These are phyloP conservation scores for Gastrolobium villosum DNA, from an alignment of 306 rosid species.

Conservation along the genomic window DNA sequence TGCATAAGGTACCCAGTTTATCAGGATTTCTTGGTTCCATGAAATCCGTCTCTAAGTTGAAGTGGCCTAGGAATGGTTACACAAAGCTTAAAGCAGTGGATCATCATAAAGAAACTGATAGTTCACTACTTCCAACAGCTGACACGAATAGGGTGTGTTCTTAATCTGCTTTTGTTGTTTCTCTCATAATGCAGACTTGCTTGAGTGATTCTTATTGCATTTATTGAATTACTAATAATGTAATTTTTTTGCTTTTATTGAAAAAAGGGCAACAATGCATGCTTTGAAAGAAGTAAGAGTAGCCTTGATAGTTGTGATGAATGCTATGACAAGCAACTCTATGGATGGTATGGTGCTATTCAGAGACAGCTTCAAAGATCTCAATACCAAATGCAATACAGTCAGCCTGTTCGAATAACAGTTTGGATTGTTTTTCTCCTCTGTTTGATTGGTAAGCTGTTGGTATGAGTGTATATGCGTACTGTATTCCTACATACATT, in stretches of 20 bases:
- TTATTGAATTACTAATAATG: constrained; percentile 32
- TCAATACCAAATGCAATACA: constrained; percentile 86
- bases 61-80: constrained; percentile 82
- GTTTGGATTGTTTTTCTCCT: constrained; percentile 69
- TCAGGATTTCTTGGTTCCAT: constrained; percentile 78
- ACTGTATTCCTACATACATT: background rate
- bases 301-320: constrained; percentile 70
- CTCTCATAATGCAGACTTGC: constrained; percentile 27
- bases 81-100: constrained; percentile 74
- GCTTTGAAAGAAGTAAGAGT: constrained; percentile 82
- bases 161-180: constrained; percentile 39
- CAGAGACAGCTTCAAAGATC: constrained; percentile 90
- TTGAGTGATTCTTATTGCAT: background rate
- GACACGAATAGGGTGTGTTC: constrained; percentile 72
- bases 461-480: background rate
- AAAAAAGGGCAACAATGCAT: constrained; percentile 61
- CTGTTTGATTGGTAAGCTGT: constrained; percentile 78
- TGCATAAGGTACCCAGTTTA: constrained; percentile 82
- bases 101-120: constrained; percentile 58
- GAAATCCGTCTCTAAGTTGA: constrained; percentile 72
- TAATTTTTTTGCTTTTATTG: constrained; percentile 27
- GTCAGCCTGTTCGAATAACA: constrained; percentile 70
- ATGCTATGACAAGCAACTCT: constrained; percentile 74
- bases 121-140: constrained; percentile 56
- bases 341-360: constrained; percentile 94